Conservation (phyloP, 163 green algal species). For the Scenedesmus sp. region DNA sequence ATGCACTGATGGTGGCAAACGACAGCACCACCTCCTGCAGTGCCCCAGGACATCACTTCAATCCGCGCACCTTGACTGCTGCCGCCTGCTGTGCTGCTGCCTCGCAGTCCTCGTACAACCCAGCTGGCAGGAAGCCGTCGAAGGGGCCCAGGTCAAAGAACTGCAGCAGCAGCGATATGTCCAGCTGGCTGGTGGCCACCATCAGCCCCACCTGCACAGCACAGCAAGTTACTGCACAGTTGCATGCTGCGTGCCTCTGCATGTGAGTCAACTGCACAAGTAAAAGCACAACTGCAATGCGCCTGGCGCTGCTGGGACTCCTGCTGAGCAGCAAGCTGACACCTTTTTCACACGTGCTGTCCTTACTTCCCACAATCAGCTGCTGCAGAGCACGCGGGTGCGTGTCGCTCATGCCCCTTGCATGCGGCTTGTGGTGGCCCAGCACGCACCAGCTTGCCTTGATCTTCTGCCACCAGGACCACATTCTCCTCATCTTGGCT, state of each 20-base stretch:
- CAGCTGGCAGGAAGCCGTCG: slow-evolving; percentile 74
- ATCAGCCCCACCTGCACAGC: slow-evolving; percentile 67
- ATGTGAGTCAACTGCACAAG: neutral
- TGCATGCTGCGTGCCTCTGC: neutral
- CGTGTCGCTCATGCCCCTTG: no score
- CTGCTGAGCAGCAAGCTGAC: neutral
- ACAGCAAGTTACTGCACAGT: neutral
- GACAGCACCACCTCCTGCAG: neutral
- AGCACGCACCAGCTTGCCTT: slow-evolving; percentile 59
- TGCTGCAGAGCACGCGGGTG: neutral
- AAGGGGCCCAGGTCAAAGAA: slow-evolving; percentile 77
- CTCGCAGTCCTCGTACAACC: slow-evolving; percentile 66
- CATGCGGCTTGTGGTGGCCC: neutral
- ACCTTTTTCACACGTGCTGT: neutral
- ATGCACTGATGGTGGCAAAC: neutral
- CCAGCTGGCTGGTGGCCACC: slow-evolving; percentile 68
- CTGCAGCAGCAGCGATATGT: slow-evolving; percentile 64
- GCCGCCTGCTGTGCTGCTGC: slow-evolving; percentile 47
- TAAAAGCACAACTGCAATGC: neutral
- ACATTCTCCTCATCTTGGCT: slow-evolving; percentile 70
- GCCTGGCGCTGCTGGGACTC: neutral
- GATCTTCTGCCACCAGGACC: slow-evolving; percentile 70
- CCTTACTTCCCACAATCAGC: neutral
- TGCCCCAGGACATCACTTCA: neutral
- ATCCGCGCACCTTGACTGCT: neutral